A percentile compares a stretch with the other conserved stretches of the same genome.
Conservation (phyloP, 305 asterid genomes). For the Fraxinus platypoda region DNA sequence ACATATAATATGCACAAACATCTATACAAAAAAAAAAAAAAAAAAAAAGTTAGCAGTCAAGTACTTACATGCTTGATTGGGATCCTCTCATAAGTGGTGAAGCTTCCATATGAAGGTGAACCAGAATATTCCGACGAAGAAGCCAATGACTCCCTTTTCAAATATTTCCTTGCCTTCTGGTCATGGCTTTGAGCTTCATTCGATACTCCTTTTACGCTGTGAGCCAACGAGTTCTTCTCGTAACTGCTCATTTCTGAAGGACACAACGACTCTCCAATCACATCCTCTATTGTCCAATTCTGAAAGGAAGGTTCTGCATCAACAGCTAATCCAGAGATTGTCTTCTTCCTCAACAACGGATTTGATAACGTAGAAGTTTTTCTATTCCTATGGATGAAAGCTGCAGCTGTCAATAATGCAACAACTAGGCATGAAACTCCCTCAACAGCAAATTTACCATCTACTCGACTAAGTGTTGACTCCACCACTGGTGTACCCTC, state of each 20-base stretch:
- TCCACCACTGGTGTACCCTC: constrained; percentile 11
- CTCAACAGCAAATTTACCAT: constrained; percentile 10
- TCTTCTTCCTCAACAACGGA: constrained; percentile 18
- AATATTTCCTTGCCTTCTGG: constrained; percentile 30
- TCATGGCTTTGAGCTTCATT: constrained; percentile 53
- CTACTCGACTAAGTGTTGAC: constrained; percentile 16
- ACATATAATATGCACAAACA: neutral
- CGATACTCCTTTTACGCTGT: constrained; percentile 27
- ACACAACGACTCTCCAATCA: constrained; percentile 28
- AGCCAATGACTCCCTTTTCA: constrained; percentile 60
- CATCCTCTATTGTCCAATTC: constrained; percentile 41
- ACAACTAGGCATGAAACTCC: constrained; percentile 31
- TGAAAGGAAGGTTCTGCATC: constrained; percentile 26
- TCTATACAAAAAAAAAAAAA: neutral
- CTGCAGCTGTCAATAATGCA: constrained; percentile 35
- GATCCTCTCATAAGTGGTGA: constrained; percentile 82
- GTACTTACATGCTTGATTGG: constrained; percentile 62
- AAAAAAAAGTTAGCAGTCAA: too few relatives aligned
- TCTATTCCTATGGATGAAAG: constrained; percentile 23
- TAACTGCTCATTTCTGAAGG: constrained; percentile 79
- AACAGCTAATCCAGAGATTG: neutral
- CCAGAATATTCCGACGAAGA: constrained; percentile 48
- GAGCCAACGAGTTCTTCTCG: constrained; percentile 34
- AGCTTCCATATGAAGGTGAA: constrained; percentile 85
- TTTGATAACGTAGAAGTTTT: neutral